phyloP scores from a whole-genome alignment of 306 rosid genomes.

The Benincasa hispida region DNA sequence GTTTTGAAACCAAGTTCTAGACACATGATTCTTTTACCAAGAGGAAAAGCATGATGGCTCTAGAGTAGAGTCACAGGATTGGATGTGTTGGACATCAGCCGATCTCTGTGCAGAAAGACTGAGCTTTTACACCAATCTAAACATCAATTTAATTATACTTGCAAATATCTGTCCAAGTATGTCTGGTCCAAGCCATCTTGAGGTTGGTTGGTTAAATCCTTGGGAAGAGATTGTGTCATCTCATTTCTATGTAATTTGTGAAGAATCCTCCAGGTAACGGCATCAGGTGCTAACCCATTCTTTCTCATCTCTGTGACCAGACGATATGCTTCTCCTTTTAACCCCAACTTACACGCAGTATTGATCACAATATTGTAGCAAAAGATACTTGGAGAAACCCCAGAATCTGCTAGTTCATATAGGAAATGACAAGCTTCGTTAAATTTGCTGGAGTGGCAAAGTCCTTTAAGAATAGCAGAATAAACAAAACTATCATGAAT shows the following conservation, averaged over 20 bases:
- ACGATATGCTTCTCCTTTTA: conserved; percentile 56
- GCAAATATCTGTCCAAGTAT: background rate
- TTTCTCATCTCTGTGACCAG: conserved; percentile 65
- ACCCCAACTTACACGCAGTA: conserved; percentile 46
- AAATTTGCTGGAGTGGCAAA: conserved; percentile 37
- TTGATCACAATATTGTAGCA: conserved; percentile 67
- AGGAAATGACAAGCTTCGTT: conserved; percentile 70
- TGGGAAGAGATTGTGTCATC: conserved; percentile 7
- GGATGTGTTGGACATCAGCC: background rate
- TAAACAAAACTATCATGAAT: conserved; percentile 68
- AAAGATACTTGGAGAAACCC: conserved; percentile 58
- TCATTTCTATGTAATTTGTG: conserved; percentile 36
- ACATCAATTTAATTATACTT: background rate
- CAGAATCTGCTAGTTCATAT: conserved; percentile 71
- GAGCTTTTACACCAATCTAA: background rate
- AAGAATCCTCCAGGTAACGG: conserved; percentile 89
- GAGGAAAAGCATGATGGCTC: background rate
- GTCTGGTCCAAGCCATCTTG: background rate
- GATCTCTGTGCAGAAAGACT: background rate
- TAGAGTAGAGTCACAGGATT: background rate
- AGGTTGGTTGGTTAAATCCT: conserved; percentile 17
- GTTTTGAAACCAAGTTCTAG: background rate
- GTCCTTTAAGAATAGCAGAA: conserved; percentile 67
- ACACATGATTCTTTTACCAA: background rate
- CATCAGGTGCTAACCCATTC: conserved; percentile 61